Evolutionary conservation across 1,284 basidiomycete genomes (phyloP), one percentile per base, ranked within the genome.

Genomic region (Meripilus lineatus): DNA sequence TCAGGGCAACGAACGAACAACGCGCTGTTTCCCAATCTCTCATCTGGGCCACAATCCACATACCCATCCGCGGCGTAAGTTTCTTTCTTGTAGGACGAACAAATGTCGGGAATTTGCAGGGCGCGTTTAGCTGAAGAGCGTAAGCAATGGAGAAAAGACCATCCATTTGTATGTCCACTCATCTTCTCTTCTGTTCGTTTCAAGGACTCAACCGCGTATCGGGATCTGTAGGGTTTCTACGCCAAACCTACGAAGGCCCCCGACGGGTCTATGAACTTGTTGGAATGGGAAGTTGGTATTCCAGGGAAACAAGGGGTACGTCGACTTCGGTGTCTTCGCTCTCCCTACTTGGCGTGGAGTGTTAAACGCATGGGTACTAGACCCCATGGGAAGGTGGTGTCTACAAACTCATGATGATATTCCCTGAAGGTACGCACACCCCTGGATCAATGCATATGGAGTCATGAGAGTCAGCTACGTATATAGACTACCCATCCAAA

Each of bases 141-240:
- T 58, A 99, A 99, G 70, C 92, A 96, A 59, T 99, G 96, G 96
- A 72, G 96, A 51, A 98, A 95, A 65, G 96, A 99, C 58, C 96
- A 99, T 68, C 96, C 96, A 38, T 98, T 96, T 59, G 95, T 98
- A 67, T 66, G 93, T 44, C 33, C 32, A 21, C 18, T 43, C 25
- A 42, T 32, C 38, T n/a, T 30, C 39, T 46, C 46, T 20, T 36
- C 17, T 15, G 40, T 37, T 25, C 21, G 44, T 32, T 42, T 26
- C 37, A 37, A 24, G 26, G 25, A 23, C 35, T 47, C 48, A 24
- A 47, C 47, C 22, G 32, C 40, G 42, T 45, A 8, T 53, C 26
- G 18, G 24, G 37, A 49, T 49, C 23, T n/a, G n/a, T 61, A 99
- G 95, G 94, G 94, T 55, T 99, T 99, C 72, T 97, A 89, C 60